Base-by-base conservation (phyloP, 495 filamentous ascomycete species). In the Talaromyces ruber region DNA sequence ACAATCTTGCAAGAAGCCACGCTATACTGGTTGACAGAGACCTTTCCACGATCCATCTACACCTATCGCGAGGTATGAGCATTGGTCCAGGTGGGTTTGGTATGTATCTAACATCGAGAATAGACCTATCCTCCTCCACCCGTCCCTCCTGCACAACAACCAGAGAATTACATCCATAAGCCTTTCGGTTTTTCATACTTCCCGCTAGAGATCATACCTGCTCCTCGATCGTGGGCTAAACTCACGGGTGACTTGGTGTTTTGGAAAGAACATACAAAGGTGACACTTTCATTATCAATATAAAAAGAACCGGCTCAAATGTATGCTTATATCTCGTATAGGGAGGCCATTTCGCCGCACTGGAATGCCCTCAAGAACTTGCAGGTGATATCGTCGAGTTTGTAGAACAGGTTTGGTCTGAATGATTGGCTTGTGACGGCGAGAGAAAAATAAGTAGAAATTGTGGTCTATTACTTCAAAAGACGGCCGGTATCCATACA, bases 371-470 rank as follows among this genome's bases (percentile, higher is more conserved):
- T 2, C 70, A 72, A 54, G 67, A 67, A 26, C 70, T 89, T 53
- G 73, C 84, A 34, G 63, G 73, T 16, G 88, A 90, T 69, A 60
- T 90, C 6, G 75, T 77, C 14, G 79, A 80, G 18, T 91, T 87
- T 68, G 71, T 84, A 14, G 58, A 70, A 14, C 72, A 82, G 63
- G 73, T 75, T 2, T 78, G 73, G 74, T 28, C 32, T 16, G 5
- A 45, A 21, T 47, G 18, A 21, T 21, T 6, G 43, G 18, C 43
- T 22, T n/a, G 43, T 6, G 21, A 47, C 18, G 18, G 18, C 18
- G 43, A 21, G 18, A 21, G 5, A 6, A 6, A n/a, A 47, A 2
- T 39, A 14, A 39, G 34, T n/a, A n/a, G n/a, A 14, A 39, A 11
- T 39, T 16, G 34, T 14, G 34, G 34, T 39, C 34, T 39, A 12